Conservation (phyloP, 192 early-diverging fungal species). For the Diversispora eburnea region DNA sequence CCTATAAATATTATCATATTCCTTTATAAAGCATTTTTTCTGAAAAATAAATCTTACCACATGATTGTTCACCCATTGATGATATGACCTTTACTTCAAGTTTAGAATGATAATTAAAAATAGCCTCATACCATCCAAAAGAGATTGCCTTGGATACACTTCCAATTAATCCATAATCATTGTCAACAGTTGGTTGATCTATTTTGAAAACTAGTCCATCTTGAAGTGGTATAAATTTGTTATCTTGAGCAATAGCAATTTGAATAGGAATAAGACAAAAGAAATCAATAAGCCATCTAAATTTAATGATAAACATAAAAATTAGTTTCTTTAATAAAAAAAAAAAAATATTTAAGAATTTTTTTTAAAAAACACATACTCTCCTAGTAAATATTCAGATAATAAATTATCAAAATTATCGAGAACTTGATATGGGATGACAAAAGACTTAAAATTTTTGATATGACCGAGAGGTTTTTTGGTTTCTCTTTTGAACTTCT, state of each 20-base stretch:
- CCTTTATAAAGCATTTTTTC: not conserved
- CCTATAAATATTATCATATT: not conserved
- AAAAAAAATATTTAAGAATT: not conserved
- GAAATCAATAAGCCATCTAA: constrained; percentile 18
- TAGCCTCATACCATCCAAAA: constrained; percentile 4
- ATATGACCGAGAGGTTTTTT: constrained; percentile 20
- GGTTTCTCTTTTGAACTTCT: constrained; percentile 10
- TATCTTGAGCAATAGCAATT: constrained; percentile 17
- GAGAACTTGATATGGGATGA: not conserved
- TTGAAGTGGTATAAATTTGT: not conserved
- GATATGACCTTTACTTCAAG: constrained; percentile 9
- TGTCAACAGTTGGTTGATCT: not conserved
- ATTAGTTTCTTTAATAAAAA: not conserved
- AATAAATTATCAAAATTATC: not conserved
- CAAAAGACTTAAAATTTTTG: constrained; percentile 12
- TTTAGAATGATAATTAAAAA: constrained; percentile 13
- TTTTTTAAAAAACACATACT: constrained; percentile 1
- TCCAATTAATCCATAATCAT: constrained; percentile 14
- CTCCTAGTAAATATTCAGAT: constrained; percentile 3
- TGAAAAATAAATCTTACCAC: not conserved
- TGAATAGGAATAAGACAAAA: constrained; percentile 15
- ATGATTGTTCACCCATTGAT: constrained; percentile 16
- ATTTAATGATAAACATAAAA: not conserved
- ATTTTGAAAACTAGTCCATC: not conserved
- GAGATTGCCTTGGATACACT: constrained; percentile 11